These are phyloP conservation scores for Elsinoe ampelina DNA, from an alignment of 2,329 filamentous ascomycete genomes.

Conservation along the genomic window DNA sequence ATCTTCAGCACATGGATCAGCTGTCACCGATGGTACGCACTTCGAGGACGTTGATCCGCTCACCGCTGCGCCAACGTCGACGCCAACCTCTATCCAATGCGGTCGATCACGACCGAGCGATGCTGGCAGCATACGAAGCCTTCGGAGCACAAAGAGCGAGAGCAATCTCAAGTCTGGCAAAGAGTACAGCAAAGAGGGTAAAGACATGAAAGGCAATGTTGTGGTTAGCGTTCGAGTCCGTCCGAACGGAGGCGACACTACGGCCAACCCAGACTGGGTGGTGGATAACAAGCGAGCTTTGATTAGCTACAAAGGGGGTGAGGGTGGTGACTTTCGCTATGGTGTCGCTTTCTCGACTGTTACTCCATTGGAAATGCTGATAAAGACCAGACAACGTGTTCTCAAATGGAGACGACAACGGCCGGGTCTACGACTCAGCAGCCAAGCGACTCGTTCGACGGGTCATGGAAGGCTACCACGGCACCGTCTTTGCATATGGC, in stretches of 20 bases:
- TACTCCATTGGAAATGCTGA: constrained; percentile 3
- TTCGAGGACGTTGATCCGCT: constrained; percentile 71
- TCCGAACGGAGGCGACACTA: constrained; percentile 60
- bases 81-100: constrained; percentile 1
- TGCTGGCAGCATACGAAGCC: constrained; percentile 25
- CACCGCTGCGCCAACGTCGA: constrained; percentile 24
- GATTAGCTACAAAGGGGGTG: constrained; percentile 75
- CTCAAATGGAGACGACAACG: constrained; percentile 84
- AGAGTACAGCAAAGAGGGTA: constrained; percentile 4
- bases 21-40: constrained; percentile 80
- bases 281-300: constrained; percentile 76
- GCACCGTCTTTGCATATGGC: constrained; percentile 95
- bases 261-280: constrained; percentile 76
- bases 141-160: constrained; percentile 1
- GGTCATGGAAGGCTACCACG: constrained; percentile 98
- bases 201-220: constrained; percentile 84
- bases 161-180: constrained; percentile 30
- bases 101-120: constrained; percentile 32
- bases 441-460: constrained; percentile 89
- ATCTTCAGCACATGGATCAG: constrained; percentile 86
- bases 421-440: constrained; percentile 84
- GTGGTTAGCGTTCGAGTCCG: constrained; percentile 89
- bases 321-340: constrained; percentile 87
- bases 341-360: constrained; percentile 45
- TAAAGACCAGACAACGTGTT: constrained; percentile 78